phyloP scores from a whole-genome alignment of 2,329 filamentous ascomycete genomes.

The Colletotrichum sublineola region DNA sequence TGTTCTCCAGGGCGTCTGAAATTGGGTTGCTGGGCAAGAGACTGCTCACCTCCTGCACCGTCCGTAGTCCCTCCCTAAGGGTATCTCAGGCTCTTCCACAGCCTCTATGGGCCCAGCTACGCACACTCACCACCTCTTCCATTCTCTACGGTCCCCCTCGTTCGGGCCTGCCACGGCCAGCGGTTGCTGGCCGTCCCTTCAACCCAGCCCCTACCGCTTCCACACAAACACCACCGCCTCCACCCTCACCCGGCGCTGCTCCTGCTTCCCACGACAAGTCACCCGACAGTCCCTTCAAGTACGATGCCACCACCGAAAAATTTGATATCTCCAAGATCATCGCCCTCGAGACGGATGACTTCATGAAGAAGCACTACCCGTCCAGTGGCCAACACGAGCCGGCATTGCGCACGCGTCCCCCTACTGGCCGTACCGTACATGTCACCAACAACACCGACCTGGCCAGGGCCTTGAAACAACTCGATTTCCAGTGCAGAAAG shows the following conservation, averaged over 20 bases:
- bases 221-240: conserved; percentile 20
- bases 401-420: conserved; percentile 56
- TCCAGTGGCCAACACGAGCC: conserved; percentile 41
- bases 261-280: conserved; percentile 14
- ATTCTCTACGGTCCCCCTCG: background rate
- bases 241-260: background rate
- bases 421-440: conserved; percentile 59
- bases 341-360: conserved; percentile 48
- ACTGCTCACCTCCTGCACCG: conserved; percentile 36
- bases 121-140: conserved; percentile 28
- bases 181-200: background rate
- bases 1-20: conserved; percentile 36
- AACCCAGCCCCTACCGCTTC: background rate
- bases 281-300: conserved; percentile 21
- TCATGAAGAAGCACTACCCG: conserved; percentile 40
- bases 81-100: conserved; percentile 25
- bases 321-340: conserved; percentile 55
- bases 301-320: conserved; percentile 39
- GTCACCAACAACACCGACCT: conserved; percentile 60
- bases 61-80: conserved; percentile 6
- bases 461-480: conserved; percentile 58
- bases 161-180: background rate
- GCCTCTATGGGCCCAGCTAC: conserved; percentile 22
- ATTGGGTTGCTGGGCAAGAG: conserved; percentile 38
- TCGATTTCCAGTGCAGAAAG: conserved; percentile 54